These are phyloP conservation scores for Otatea glauca DNA, from an alignment of 176 grass and related monocot species.

Conservation along the genomic window DNA sequence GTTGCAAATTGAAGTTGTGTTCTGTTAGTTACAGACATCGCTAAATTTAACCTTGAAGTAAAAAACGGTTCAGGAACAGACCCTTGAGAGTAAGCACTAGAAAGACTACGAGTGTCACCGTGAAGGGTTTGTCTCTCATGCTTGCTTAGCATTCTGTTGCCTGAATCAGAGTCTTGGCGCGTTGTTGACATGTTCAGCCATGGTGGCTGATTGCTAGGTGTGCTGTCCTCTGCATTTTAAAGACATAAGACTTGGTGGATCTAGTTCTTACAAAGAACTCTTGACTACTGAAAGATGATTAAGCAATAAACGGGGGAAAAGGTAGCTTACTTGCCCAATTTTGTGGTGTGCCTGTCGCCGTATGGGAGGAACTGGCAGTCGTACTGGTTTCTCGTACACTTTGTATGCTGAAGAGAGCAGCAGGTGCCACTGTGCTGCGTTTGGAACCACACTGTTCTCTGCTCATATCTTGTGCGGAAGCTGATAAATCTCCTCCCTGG, in stretches of 20 bases:
- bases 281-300: constrained; percentile 2
- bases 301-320: not conserved
- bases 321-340: constrained; percentile 32
- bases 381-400: constrained; percentile 33
- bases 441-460: constrained; percentile 47
- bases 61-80: constrained; percentile 24
- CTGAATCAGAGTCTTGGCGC: constrained; percentile 33
- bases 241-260: not conserved
- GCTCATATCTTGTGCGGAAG: constrained; percentile 53
- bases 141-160: constrained; percentile 34
- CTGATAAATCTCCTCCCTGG: constrained; percentile 52
- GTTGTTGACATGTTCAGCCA: constrained; percentile 59
- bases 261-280: constrained; percentile 10
- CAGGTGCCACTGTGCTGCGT: constrained; percentile 29
- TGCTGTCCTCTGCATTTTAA: constrained; percentile 46
- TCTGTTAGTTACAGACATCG: constrained; percentile 15
- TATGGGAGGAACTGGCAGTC: constrained; percentile 23
- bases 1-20: not conserved
- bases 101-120: constrained; percentile 44
- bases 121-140: constrained; percentile 34
- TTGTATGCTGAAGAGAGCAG: constrained; percentile 40
- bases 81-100: constrained; percentile 73
- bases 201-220: constrained; percentile 33
- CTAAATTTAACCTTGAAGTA: not conserved
- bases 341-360: constrained; percentile 17